Evolutionary conservation across 805 yeast genomes (phyloP), one percentile per base, ranked within the genome.

Genomic region (Spathaspora sp.): DNA sequence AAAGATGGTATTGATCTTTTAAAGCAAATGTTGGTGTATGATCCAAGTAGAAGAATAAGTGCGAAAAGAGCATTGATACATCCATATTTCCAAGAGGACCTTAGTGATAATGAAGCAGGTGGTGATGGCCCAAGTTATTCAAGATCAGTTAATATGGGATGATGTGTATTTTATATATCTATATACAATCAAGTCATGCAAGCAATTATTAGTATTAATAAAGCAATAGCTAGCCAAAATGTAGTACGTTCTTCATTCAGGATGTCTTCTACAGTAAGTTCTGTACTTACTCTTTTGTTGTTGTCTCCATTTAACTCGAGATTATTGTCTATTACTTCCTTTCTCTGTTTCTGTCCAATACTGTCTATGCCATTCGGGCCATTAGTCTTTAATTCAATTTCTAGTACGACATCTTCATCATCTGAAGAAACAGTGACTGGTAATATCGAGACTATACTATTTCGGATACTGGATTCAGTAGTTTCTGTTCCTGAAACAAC

Each of bases 61-160:
- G 99, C 99, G 50, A 92, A 91, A 72, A 80, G 97, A 57, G 97
- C 98, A 1, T 78, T 92, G 54, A 64, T 80, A 57, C 98, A 93
- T 70, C 96, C 97, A 10, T 94, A 90, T 68, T 90, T 89, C 72
- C 80, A 78, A 54, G 86, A 82, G 52, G 85, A 78, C 42, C 64
- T 4, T 7, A 20, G 58, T 17, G 48, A 42, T 17, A 46, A 40
- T 18, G 52, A 45, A 23, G 44, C n/a, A 6, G 32, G 16, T 5
- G 39, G 23, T 18, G 42, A 35, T 40, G 72, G 65, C 23, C 52
- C 52, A 35, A 60, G 58, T 31, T 71, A 65, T 57, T 64, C 72
- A 32, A 62, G 75, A 42, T 69, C 75, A 8, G 67, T 71, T 19
- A 72, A 64, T 57, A 73, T 73, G 77, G 73, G 72, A n/a, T 70